Evolutionary conservation across 129 eudicot species (phyloP).

Genomic region (Flaveria brownii): DNA sequence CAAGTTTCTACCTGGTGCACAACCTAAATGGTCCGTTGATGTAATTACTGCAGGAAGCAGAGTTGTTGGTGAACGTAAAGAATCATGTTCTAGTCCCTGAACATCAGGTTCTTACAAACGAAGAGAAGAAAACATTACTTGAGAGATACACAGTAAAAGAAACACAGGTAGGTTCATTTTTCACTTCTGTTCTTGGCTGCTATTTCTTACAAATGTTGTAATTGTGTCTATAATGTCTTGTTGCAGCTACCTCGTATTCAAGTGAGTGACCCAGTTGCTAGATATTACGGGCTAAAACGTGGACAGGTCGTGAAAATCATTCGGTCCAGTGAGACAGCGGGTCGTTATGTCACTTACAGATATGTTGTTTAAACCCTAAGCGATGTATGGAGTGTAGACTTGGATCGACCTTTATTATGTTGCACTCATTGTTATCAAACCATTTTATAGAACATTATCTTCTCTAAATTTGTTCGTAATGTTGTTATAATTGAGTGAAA

Average conservation of each 20-base stretch:
- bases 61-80: slow-evolving; percentile 75
- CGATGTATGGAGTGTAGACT: background rate
- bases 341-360: slow-evolving; percentile 83
- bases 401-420: slow-evolving; percentile 1
- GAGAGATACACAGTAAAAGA: slow-evolving; percentile 90
- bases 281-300: slow-evolving; percentile 80
- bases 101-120: slow-evolving; percentile 69
- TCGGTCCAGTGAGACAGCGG: slow-evolving; percentile 90
- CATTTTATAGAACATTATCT: background rate
- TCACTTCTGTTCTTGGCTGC: background rate
- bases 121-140: slow-evolving; percentile 78
- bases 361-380: slow-evolving; percentile 53
- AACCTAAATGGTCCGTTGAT: background rate
- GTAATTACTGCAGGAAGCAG: slow-evolving; percentile 62
- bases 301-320: slow-evolving; percentile 85
- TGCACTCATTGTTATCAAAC: slow-evolving; percentile 11
- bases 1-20: background rate
- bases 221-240: slow-evolving; percentile 1
- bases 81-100: slow-evolving; percentile 77
- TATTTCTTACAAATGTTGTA: background rate
- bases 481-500: too few species aligned
- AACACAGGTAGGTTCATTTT: slow-evolving; percentile 53
- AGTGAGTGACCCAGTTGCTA: slow-evolving; percentile 77
- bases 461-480: background rate
- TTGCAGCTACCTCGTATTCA: slow-evolving; percentile 83